phyloP scores from a whole-genome alignment of 129 eudicot genomes.

The Lactuca saligna region DNA sequence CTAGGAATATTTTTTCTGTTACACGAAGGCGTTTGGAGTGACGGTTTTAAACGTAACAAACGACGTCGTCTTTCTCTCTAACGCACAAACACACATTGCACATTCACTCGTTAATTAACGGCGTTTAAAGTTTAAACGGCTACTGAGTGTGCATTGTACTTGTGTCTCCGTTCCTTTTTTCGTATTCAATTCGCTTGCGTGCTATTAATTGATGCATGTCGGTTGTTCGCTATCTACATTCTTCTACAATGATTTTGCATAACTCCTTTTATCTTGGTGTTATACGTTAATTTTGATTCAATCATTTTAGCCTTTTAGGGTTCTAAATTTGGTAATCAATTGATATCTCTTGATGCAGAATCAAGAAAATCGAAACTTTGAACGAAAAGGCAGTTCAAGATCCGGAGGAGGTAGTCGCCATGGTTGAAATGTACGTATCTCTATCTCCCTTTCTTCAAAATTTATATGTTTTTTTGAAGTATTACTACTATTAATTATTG shows the following conservation, averaged over 20 bases:
- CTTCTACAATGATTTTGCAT: background rate
- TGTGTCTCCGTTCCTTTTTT: conserved; percentile 10
- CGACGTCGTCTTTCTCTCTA: conserved; percentile 27
- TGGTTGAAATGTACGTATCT: conserved; percentile 39
- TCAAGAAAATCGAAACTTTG: conserved; percentile 28
- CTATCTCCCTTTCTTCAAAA: conserved; percentile 5
- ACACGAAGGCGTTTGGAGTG: conserved; percentile 18
- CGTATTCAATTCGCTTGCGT: background rate
- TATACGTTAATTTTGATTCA: background rate
- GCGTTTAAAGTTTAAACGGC: background rate
- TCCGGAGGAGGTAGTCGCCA: conserved; percentile 36
- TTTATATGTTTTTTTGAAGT: background rate
- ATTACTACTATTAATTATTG: conserved; percentile 6
- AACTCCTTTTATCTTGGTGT: too few relatives aligned
- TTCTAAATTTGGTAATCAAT: background rate
- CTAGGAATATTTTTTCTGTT: conserved; percentile 19
- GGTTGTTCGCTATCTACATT: conserved; percentile 1
- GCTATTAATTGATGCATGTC: conserved; percentile 13
- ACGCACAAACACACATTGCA: conserved; percentile 18
- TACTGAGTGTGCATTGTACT: background rate
- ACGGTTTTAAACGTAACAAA: conserved; percentile 29
- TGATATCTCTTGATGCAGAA: conserved; percentile 21
- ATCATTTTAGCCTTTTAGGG: background rate
- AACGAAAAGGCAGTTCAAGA: conserved; percentile 41
- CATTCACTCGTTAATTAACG: background rate